Percentiles rank a stretch among this genome's conserved stretches.
phyloP scores from a whole-genome alignment of 1,284 basidiomycete genomes.

The Testicularia cyperi region DNA sequence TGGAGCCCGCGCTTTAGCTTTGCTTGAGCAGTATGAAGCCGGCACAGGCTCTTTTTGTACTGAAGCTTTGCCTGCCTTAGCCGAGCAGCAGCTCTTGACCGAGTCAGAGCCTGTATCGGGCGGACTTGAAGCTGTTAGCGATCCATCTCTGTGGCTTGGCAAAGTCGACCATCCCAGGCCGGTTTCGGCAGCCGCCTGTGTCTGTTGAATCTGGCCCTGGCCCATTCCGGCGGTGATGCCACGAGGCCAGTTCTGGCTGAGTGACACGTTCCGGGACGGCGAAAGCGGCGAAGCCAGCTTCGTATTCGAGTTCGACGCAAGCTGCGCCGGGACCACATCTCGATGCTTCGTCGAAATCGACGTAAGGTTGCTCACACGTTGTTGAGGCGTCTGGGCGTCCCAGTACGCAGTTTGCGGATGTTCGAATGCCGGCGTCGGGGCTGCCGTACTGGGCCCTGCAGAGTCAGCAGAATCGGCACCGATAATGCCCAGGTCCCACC shows the following conservation, averaged over 20 bases:
- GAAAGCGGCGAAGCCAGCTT: background rate
- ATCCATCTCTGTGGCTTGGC: slow-evolving; percentile 3
- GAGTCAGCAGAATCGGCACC: slow-evolving; percentile 9
- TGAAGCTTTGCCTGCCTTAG: slow-evolving; percentile 1
- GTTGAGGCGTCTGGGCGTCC: too few species aligned
- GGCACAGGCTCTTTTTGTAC: too few species aligned
- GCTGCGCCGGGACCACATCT: too few species aligned
- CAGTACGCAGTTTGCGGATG: too few species aligned
- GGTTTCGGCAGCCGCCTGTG: slow-evolving; percentile 23
- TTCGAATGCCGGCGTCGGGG: slow-evolving; percentile 13
- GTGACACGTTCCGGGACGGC: background rate
- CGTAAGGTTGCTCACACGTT: too few species aligned
- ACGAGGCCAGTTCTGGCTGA: slow-evolving; percentile 24
- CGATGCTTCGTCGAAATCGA: too few species aligned
- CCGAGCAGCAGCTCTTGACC: slow-evolving; percentile 17
- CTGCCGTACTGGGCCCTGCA: slow-evolving; percentile 6
- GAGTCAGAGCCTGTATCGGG: background rate
- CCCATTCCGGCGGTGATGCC: slow-evolving; percentile 36
- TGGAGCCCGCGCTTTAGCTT: too few species aligned
- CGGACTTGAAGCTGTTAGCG: slow-evolving; percentile 5
- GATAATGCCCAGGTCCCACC: slow-evolving; percentile 53
- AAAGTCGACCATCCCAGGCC: slow-evolving; percentile 34
- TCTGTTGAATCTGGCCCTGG: slow-evolving; percentile 37
- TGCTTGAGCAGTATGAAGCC: too few species aligned
- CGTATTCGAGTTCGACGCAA: too few species aligned